A percentile compares a stretch with the other conserved stretches of the same genome.
phyloP scores from a whole-genome alignment of 495 filamentous ascomycete species.

The Chaetomium fimeti region DNA sequence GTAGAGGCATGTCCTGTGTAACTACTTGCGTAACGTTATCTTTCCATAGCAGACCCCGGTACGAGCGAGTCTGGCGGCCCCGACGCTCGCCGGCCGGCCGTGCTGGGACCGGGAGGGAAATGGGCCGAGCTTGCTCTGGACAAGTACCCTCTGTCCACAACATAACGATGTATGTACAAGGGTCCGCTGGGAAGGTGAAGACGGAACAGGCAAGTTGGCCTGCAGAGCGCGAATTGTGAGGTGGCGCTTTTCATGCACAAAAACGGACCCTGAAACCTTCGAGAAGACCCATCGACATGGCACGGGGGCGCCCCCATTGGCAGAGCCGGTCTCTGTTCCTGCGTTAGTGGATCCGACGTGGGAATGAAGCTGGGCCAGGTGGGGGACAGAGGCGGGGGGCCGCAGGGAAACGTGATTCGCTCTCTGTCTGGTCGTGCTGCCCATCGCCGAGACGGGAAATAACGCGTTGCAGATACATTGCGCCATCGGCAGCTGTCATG shows the following conservation, averaged over 20 bases:
- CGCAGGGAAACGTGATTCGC: background rate
- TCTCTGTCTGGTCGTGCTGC: background rate
- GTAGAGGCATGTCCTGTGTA: too few species aligned
- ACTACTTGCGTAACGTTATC: background rate
- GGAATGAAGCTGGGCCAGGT: background rate
- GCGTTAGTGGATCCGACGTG: constrained; percentile 23
- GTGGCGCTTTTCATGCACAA: constrained; percentile 21
- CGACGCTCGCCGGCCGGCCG: background rate
- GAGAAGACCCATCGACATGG: constrained; percentile 32
- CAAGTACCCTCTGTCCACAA: too few species aligned
- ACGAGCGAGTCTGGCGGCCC: background rate
- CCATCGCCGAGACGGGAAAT: constrained; percentile 23
- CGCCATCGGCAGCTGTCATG: constrained; percentile 15
- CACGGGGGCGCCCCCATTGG: constrained; percentile 28
- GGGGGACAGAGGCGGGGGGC: constrained; percentile 1
- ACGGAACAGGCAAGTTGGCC: constrained; percentile 11
- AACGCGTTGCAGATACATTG: constrained; percentile 15
- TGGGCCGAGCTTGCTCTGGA: background rate
- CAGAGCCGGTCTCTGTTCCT: constrained; percentile 23
- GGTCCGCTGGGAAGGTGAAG: background rate
- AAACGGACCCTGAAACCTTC: constrained; percentile 29
- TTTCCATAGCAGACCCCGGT: background rate
- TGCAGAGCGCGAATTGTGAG: constrained; percentile 12
- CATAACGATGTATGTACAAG: too few species aligned
- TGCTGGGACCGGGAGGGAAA: background rate